Evolutionary conservation across 176 grass and related monocot genomes (phyloP), one percentile per base, ranked within the genome.

Genomic region (Triticum dicoccoides): DNA sequence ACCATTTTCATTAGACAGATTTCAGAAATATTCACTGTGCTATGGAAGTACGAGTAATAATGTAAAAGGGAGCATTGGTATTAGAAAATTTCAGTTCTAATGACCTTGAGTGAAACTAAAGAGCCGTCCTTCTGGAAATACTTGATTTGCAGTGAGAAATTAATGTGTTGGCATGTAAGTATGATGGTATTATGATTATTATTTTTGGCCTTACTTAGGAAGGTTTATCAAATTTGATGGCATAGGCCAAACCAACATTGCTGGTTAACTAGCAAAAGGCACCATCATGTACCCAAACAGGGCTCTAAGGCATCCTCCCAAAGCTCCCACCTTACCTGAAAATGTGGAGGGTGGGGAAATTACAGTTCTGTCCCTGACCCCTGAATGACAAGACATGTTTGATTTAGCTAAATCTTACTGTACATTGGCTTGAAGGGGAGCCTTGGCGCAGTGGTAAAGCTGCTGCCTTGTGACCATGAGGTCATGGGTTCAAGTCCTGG

Each of bases 71-170:
- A 4, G 11, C 54, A 18, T 84, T 5, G 41, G 11, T 51, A 32
- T 82, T 61, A 14, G 10, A 59, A 87, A 42, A 29, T 79, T 34
- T 44, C 14, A 35, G 2, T 44, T 44, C 11, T 54, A 62, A 59
- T 47, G 49, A 80, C 35, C 13, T 69, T 51, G 59, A 38, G 38
- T 76, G 76, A 78, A 65, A 89, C 23, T 79, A 84, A 65, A 80
- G 17, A 80, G n/a, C 64, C 0, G 7, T 8, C 11, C 35, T 13
- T 42, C 66, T 80, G 14, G 68, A 81, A 69, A 49, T 89, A 67
- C 49, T 45, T 82, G 79, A 69, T 59, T 65, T 69, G 29, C 37
- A 77, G 44, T 51, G 25, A 52, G 15, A 25, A 81, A 15, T 45
- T 58, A 76, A 29, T 44, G 33, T 32, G 21, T 72, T 9, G 13